A percentile compares a stretch with the other conserved stretches of the same genome.
Evolutionary conservation across 257 asterid genomes (phyloP).

Genomic region (Solanum pennellii): DNA sequence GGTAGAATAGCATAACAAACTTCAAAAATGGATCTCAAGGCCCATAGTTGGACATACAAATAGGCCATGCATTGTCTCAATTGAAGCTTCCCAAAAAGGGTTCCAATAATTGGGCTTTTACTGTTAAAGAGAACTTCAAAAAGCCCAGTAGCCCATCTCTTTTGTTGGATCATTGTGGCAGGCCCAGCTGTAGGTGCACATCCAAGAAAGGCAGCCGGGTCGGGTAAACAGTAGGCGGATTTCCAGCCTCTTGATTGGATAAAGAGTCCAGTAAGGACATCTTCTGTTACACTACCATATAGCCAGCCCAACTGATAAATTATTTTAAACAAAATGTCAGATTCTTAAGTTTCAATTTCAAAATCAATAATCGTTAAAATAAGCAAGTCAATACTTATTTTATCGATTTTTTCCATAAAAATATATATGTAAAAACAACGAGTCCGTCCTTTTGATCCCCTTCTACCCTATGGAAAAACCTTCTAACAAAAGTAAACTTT

Average conservation of each 20-base stretch:
- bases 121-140: constrained; percentile 6
- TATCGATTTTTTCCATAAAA: too few species aligned
- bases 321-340: too few species aligned
- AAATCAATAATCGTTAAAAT: too few species aligned
- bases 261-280: constrained; percentile 11
- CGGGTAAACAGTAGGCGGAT: constrained; percentile 9
- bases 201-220: constrained; percentile 27
- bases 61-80: constrained; percentile 21
- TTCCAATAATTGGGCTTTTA: constrained; percentile 6
- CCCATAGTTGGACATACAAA: constrained; percentile 6
- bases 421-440: too few species aligned
- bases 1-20: constrained; percentile 19
- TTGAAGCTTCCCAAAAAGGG: constrained; percentile 2
- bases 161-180: constrained; percentile 10
- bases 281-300: constrained; percentile 26
- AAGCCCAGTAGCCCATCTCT: constrained; percentile 32
- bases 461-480: too few species aligned
- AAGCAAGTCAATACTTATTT: too few species aligned
- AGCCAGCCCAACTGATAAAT: constrained; percentile 20
- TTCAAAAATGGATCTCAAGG: constrained; percentile 20
- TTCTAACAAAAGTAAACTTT: too few species aligned
- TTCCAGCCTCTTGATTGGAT: constrained; percentile 24
- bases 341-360: too few species aligned
- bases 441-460: too few species aligned
- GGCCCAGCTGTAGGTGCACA: constrained; percentile 22